Evolutionary conservation across 208 protist genomes (phyloP).

Genomic region (Trypanosoma avium): DNA sequence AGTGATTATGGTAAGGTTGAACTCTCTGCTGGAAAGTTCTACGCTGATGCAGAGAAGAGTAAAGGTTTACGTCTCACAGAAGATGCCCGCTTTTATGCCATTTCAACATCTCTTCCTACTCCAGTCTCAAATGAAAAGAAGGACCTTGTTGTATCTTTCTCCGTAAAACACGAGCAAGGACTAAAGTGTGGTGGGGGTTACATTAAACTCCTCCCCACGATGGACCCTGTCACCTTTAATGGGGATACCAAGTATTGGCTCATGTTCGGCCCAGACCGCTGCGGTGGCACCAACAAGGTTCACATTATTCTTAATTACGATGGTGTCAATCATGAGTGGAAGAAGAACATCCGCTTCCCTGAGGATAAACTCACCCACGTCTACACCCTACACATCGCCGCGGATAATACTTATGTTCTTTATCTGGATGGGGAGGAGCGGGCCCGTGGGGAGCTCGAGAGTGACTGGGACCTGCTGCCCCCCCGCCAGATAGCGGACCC

Average conservation of each 20-base stretch:
- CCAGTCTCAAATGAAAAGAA: conserved; percentile 85
- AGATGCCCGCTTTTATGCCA: conserved; percentile 87
- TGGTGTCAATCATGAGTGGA: conserved; percentile 90
- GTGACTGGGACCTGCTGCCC: conserved; percentile 90
- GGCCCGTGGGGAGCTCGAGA: conserved; percentile 66
- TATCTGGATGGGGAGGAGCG: conserved; percentile 79
- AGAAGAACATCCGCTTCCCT: conserved; percentile 48
- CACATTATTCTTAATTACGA: conserved; percentile 96
- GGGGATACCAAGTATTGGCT: conserved; percentile 91
- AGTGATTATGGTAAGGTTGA: conserved; percentile 66
- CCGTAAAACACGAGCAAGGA: conserved; percentile 89
- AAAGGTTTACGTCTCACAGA: conserved; percentile 87
- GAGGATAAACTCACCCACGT: conserved; percentile 89
- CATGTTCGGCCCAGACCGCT: conserved; percentile 97
- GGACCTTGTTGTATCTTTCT: conserved; percentile 91
- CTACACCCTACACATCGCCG: conserved; percentile 91
- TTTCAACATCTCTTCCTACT: conserved; percentile 74
- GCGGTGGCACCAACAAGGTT: conserved; percentile 73
- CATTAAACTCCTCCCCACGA: conserved; percentile 90
- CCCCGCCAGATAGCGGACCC: conserved; percentile 88
- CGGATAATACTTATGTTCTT: conserved; percentile 93
- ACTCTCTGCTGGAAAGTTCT: conserved; percentile 47
- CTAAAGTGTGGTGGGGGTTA: conserved; percentile 94
- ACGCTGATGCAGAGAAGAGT: conserved; percentile 62
- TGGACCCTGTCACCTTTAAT: conserved; percentile 81